Evolutionary conservation across 2,329 filamentous ascomycete genomes (phyloP), one percentile per base, ranked within the genome.

Genomic region (Neopestalotiopsis clavispora): DNA sequence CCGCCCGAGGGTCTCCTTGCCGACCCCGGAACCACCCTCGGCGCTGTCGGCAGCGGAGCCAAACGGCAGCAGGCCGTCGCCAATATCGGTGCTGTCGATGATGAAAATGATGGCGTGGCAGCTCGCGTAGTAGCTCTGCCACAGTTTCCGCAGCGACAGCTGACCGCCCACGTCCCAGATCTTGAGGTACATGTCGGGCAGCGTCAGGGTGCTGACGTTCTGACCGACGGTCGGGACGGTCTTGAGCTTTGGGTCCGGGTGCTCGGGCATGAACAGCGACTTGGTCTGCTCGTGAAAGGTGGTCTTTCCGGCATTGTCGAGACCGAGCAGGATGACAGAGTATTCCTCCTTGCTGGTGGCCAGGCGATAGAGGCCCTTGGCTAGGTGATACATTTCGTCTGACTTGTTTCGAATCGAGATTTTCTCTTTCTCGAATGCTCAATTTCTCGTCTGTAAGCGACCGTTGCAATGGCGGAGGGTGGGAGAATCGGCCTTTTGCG

Each of bases 301-400:
- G 56, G 96, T 98, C 86, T 98, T 98, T 81, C 96, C 96, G 70
- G 96, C 96, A 80, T 98, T 98, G 86, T 98, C 96, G 78, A 98
- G 93, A 72, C 96, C 96, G 76, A 98, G 93, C 74, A 98, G 92
- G 78, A 98, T 94, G 77, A 98, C 94, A 28, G 95, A 98, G 86
- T 98, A 98, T 85, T 98, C 95, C 89, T 98, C 95, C 89, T 98
- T 98, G 83, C 94, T 97, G 20, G 95, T 98, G 68, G 94, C 95
- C 80, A 97, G 94, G 76, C 96, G 89, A 83, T 98, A 99, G 69
- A 99, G 87, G 69, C 94, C 95, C 81, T 98, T 98, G 77, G 94
- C 91, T 75, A 99, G 90, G 84, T 98, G 95, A 84, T 98, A 98
- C 95, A 98, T 98, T 71, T 62, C 49, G n/a, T 17, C 20, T 64